Evolutionary conservation across 495 filamentous ascomycete genomes (phyloP).

Genomic region (Penicillium egyptiacum): DNA sequence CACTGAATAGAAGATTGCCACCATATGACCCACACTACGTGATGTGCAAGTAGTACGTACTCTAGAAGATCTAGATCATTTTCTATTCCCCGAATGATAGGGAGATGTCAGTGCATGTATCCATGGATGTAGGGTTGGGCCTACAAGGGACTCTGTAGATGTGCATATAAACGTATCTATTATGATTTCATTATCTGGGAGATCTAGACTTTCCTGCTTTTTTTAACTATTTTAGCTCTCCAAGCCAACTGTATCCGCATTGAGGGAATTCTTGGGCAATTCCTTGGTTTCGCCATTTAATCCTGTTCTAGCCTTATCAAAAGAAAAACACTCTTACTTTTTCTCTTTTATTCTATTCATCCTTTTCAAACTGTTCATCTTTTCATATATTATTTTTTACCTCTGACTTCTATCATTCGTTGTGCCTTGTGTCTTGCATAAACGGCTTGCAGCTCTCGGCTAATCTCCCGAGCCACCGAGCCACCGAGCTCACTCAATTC

Average conservation of each 20-base stretch:
- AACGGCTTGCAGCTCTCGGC: conserved; percentile 3
- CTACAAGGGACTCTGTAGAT: not conserved
- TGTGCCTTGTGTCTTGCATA: conserved; percentile 6
- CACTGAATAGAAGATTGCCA: conserved; percentile 10
- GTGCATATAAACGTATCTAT: too few species aligned
- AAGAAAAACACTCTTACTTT: not conserved
- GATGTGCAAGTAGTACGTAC: conserved; percentile 1
- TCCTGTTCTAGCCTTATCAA: not conserved
- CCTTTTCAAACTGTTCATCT: not conserved
- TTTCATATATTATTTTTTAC: not conserved
- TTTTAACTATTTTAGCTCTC: not conserved
- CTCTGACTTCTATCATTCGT: not conserved
- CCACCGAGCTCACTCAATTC: not conserved
- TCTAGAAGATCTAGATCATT: conserved; percentile 4
- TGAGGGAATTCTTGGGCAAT: not conserved
- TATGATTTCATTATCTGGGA: conserved; percentile 1
- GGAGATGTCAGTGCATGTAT: not conserved
- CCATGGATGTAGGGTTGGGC: not conserved
- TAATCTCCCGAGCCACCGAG: not conserved
- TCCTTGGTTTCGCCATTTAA: not conserved
- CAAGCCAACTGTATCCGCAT: not conserved
- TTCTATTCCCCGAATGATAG: not conserved
- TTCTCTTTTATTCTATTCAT: not conserved
- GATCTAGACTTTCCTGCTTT: conserved; percentile 2
- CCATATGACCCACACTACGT: conserved; percentile 6